These are phyloP conservation scores for Serendipita sp. DNA, from an alignment of 768 basidiomycete species.

Conservation along the genomic window DNA sequence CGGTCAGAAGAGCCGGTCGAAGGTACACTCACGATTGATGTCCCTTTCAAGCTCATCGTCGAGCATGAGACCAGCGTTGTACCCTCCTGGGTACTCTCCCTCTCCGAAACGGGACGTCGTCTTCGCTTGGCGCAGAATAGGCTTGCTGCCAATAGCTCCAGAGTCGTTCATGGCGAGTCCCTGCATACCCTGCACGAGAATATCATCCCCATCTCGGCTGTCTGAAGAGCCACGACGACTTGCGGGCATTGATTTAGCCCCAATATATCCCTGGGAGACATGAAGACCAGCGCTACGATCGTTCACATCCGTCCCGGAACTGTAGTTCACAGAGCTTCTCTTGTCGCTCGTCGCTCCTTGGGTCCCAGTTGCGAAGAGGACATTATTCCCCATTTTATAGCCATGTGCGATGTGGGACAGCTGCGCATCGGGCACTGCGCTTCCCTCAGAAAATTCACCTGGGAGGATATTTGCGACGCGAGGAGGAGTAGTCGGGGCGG, in stretches of 20 bases:
- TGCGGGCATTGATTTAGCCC: conserved; percentile 86
- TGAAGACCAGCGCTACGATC: conserved; percentile 35
- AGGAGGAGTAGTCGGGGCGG: conserved; percentile 78
- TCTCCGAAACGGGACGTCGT: conserved; percentile 28
- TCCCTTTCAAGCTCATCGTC: conserved; percentile 89
- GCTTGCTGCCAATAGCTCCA: conserved; percentile 35
- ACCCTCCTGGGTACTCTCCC: conserved; percentile 38
- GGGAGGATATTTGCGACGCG: conserved; percentile 58
- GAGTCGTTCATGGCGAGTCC: conserved; percentile 54
- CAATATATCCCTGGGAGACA: conserved; percentile 38
- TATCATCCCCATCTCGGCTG: conserved; percentile 59
- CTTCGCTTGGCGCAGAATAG: conserved; percentile 34
- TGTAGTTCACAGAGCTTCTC: conserved; percentile 76
- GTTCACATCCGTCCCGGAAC: conserved; percentile 33
- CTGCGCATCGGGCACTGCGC: conserved; percentile 29
- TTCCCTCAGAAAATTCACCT: conserved; percentile 18
- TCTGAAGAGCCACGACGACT: conserved; percentile 82
- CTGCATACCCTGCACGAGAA: conserved; percentile 54
- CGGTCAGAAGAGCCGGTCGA: conserved; percentile 6
- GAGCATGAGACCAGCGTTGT: conserved; percentile 78
- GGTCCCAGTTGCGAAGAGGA: conserved; percentile 1
- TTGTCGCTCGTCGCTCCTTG: conserved; percentile 59
- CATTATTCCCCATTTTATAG: conserved; percentile 30
- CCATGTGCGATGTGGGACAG: conserved; percentile 31
- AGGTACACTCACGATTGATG: conserved; percentile 61